A percentile compares a stretch with the other conserved stretches of the same genome.
phyloP scores from a whole-genome alignment of 495 filamentous ascomycete species.

The Xeromyces bisporus region DNA sequence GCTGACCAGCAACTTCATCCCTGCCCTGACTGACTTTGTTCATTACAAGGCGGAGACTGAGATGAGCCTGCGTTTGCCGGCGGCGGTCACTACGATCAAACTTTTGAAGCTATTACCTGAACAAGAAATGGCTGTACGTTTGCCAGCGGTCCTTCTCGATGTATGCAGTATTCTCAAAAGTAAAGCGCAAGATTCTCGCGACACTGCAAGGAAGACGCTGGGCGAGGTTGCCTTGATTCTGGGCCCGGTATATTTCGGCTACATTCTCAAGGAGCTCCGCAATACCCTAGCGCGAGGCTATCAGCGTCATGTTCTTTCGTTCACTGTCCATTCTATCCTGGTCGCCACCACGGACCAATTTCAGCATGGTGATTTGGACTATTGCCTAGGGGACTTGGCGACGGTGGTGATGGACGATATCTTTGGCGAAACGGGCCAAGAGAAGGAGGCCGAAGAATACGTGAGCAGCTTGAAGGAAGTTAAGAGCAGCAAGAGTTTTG shows the following conservation, averaged over 20 bases:
- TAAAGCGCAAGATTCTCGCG: constrained; percentile 70
- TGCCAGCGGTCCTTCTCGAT: constrained; percentile 76
- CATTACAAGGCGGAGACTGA: constrained; percentile 87
- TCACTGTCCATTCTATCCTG: constrained; percentile 84
- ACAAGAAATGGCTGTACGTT: constrained; percentile 46
- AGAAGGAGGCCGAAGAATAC: constrained; percentile 95
- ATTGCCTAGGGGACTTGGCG: constrained; percentile 63
- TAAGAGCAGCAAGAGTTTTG: constrained; percentile 91
- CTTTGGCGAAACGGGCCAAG: constrained; percentile 86
- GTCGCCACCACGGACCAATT: constrained; percentile 57
- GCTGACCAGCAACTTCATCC: constrained; percentile 55
- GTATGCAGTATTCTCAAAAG: constrained; percentile 84
- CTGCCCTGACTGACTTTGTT: constrained; percentile 59
- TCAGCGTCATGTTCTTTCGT: constrained; percentile 90
- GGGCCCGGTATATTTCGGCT: constrained; percentile 68
- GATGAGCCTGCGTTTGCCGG: constrained; percentile 77
- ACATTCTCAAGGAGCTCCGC: constrained; percentile 82
- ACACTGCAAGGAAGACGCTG: constrained; percentile 77
- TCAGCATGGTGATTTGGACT: constrained; percentile 70
- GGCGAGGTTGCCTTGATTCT: constrained; percentile 62
- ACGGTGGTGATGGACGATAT: constrained; percentile 92
- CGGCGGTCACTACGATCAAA: constrained; percentile 74
- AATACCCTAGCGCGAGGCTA: constrained; percentile 67
- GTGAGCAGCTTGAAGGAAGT: constrained; percentile 92
- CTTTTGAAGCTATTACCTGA: constrained; percentile 64